Percentiles rank a stretch among this genome's conserved stretches.
phyloP scores from a whole-genome alignment of 1,139 yeast species.

The Debaryomyces fabryi region DNA sequence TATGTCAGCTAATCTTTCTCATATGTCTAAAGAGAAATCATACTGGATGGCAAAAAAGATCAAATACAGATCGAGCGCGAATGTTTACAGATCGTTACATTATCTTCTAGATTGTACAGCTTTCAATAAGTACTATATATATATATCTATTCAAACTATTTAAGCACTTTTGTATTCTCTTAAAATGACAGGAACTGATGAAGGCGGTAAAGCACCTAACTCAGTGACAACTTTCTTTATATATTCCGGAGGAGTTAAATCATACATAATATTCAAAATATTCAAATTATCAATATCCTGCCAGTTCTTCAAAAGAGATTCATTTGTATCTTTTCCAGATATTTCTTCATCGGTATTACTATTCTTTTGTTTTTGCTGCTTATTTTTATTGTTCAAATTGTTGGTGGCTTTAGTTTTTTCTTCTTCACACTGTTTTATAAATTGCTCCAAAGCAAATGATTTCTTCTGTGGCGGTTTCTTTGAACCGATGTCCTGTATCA shows the following conservation, averaged over 20 bases:
- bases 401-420: slow-evolving; percentile 20
- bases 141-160: slow-evolving; percentile 9
- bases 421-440: slow-evolving; percentile 48
- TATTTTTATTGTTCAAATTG: slow-evolving; percentile 15
- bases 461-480: slow-evolving; percentile 61
- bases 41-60: slow-evolving; percentile 2
- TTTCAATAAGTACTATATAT: background rate
- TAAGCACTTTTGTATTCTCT: slow-evolving; percentile 79
- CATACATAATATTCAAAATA: slow-evolving; percentile 85
- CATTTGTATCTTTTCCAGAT: slow-evolving; percentile 12
- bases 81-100: background rate
- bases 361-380: slow-evolving; percentile 26
- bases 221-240: slow-evolving; percentile 95
- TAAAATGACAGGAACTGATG: slow-evolving; percentile 93
- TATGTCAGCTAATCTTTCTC: background rate
- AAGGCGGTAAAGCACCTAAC: slow-evolving; percentile 94
- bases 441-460: slow-evolving; percentile 69
- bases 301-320: slow-evolving; percentile 63
- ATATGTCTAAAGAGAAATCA: background rate
- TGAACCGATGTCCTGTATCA: slow-evolving; percentile 50
- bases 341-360: slow-evolving; percentile 18
- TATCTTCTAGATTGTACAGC: background rate
- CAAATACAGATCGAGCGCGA: background rate
- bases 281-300: slow-evolving; percentile 63
- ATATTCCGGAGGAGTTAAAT: slow-evolving; percentile 91